These are phyloP conservation scores for Penicillium robsamsonii DNA, from an alignment of 495 filamentous ascomycete genomes.

Conservation along the genomic window DNA sequence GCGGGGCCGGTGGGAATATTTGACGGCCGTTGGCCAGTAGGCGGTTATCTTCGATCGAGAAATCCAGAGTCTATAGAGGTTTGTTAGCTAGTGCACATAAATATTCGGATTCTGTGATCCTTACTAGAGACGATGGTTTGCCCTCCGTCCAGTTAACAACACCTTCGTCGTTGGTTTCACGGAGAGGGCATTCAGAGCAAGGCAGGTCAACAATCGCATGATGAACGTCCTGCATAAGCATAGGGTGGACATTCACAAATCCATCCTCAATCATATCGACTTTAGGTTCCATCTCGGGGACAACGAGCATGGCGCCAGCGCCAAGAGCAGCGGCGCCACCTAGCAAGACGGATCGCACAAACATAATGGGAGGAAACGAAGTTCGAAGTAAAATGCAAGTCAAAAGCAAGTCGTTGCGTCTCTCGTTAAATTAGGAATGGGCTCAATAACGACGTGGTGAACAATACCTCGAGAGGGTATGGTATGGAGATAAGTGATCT, in stretches of 20 bases:
- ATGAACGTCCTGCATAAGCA: slow-evolving; percentile 30
- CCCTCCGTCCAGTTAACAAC: slow-evolving; percentile 37
- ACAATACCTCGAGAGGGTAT: slow-evolving; percentile 15
- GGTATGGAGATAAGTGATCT: slow-evolving; percentile 22
- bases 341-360: slow-evolving; percentile 42
- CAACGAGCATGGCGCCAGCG: slow-evolving; percentile 48
- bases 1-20: slow-evolving; percentile 48
- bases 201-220: slow-evolving; percentile 37
- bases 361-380: slow-evolving; percentile 28
- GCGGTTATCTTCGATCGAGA: slow-evolving; percentile 41
- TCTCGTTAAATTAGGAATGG: slow-evolving; percentile 1
- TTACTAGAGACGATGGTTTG: slow-evolving; percentile 40
- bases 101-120: slow-evolving; percentile 15
- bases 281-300: slow-evolving; percentile 40
- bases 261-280: slow-evolving; percentile 27
- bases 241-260: slow-evolving; percentile 27
- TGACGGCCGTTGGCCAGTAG: slow-evolving; percentile 48
- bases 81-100: background rate
- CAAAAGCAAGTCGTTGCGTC: background rate
- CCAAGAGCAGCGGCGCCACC: slow-evolving; percentile 42
- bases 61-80: slow-evolving; percentile 37
- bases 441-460: background rate
- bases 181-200: slow-evolving; percentile 51
- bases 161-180: slow-evolving; percentile 31
- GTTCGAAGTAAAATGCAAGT: slow-evolving; percentile 1